phyloP scores from a whole-genome alignment of 1,139 yeast species.

The Nadsonia starkeyi-henricii region DNA sequence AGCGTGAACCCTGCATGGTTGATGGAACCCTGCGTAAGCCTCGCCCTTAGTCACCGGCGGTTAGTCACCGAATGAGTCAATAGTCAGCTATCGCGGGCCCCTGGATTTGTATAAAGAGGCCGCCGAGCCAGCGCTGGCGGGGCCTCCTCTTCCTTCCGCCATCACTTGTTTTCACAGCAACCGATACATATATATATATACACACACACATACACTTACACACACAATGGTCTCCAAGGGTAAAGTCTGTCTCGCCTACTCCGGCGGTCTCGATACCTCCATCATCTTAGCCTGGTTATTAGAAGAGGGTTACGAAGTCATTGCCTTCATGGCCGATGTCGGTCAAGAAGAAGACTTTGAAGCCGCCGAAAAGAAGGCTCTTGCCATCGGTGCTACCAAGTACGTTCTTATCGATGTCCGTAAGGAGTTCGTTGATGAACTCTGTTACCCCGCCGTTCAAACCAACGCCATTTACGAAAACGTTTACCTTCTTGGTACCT shows the following conservation, averaged over 20 bases:
- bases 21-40: too few species aligned
- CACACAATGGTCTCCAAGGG: slow-evolving; percentile 65
- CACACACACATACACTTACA: background rate
- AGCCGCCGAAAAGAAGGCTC: slow-evolving; percentile 92
- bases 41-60: too few species aligned
- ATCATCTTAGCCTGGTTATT: slow-evolving; percentile 95
- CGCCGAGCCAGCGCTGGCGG: too few species aligned
- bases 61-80: too few species aligned
- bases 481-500: slow-evolving; percentile 89
- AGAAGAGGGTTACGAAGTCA: slow-evolving; percentile 94
- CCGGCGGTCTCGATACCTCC: slow-evolving; percentile 98
- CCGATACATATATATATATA: background rate
- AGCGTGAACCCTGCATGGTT: too few species aligned
- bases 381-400: slow-evolving; percentile 93
- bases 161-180: background rate
- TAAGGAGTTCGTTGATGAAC: slow-evolving; percentile 85
- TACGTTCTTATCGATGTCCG: slow-evolving; percentile 90
- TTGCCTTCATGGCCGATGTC: slow-evolving; percentile 93
- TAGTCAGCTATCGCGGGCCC: too few species aligned
- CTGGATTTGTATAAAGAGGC: too few species aligned
- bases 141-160: too few species aligned
- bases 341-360: slow-evolving; percentile 99
- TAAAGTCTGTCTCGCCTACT: slow-evolving; percentile 96
- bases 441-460: slow-evolving; percentile 90
- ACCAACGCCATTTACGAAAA: slow-evolving; percentile 95